phyloP scores from a whole-genome alignment of 257 asterid genomes.

The Osmanthus fragrans region DNA sequence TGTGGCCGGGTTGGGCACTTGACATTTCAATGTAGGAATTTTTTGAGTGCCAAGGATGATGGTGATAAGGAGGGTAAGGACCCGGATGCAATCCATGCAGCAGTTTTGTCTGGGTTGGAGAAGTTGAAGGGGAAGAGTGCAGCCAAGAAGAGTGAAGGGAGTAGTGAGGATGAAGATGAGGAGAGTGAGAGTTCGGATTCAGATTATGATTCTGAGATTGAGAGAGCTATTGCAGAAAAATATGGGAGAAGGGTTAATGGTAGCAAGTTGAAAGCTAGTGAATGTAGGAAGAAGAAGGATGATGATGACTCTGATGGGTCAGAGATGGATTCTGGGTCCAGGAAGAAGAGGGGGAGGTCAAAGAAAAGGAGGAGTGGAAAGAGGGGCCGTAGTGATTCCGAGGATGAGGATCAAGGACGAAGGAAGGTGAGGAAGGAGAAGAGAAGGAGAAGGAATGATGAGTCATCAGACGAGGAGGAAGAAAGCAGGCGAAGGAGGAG shows the following conservation, averaged over 20 bases:
- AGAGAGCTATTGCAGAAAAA: conserved; percentile 60
- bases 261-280: conserved; percentile 34
- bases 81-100: conserved; percentile 35
- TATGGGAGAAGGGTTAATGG: conserved; percentile 44
- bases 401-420: conserved; percentile 51
- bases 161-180: conserved; percentile 54
- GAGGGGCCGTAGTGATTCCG: conserved; percentile 43
- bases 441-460: conserved; percentile 54
- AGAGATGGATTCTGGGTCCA: conserved; percentile 31
- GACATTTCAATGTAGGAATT: conserved; percentile 51
- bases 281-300: conserved; percentile 39
- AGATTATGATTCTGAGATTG: conserved; percentile 78
- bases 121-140: conserved; percentile 44
- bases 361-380: conserved; percentile 56
- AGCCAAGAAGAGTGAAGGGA: conserved; percentile 48
- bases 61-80: conserved; percentile 30
- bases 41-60: conserved; percentile 48
- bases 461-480: conserved; percentile 51
- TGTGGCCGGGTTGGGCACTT: conserved; percentile 61
- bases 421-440: conserved; percentile 52
- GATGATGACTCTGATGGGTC: conserved; percentile 38
- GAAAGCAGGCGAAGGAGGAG: conserved; percentile 45
- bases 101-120: conserved; percentile 42
- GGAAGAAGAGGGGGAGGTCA: conserved; percentile 59
- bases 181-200: conserved; percentile 80